A percentile compares a stretch with the other conserved stretches of the same genome.
These are phyloP conservation scores for Nephelium lappaceum DNA, from an alignment of 345 rosid genomes.

Conservation along the genomic window DNA sequence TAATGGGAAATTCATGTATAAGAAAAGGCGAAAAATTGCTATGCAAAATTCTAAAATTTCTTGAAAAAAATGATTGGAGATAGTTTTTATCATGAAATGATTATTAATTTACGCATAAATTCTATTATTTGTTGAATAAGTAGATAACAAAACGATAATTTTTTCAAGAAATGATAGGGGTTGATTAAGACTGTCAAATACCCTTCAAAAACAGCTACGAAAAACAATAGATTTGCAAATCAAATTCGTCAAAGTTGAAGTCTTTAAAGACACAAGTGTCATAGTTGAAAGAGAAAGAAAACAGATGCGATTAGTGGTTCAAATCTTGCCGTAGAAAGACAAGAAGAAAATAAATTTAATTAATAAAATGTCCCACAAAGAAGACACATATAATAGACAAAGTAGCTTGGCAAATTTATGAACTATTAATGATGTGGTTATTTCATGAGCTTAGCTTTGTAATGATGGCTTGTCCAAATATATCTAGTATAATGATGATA, in stretches of 20 bases:
- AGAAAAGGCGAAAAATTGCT: background rate
- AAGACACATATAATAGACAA: slow-evolving; percentile 32
- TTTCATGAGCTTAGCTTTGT: slow-evolving; percentile 37
- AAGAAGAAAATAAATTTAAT: background rate
- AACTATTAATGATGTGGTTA: slow-evolving; percentile 37
- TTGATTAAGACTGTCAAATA: slow-evolving; percentile 2
- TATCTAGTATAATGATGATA: slow-evolving; percentile 30
- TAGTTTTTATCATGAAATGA: too few species aligned
- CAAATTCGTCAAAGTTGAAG: background rate
- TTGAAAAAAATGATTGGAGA: background rate
- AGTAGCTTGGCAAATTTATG: slow-evolving; percentile 30
- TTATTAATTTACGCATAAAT: too few species aligned
- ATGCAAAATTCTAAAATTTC: background rate
- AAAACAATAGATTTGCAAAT: background rate
- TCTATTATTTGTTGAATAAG: too few species aligned
- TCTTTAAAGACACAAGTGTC: background rate
- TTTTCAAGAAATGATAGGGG: background rate
- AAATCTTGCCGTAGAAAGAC: background rate
- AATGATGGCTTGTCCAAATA: slow-evolving; percentile 29
- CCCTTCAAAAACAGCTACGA: slow-evolving; percentile 6
- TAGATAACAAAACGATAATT: too few species aligned
- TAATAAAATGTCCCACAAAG: slow-evolving; percentile 1
- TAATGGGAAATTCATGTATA: background rate
- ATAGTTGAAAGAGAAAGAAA: background rate
- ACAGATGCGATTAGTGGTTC: slow-evolving; percentile 7